A percentile compares a stretch with the other conserved stretches of the same genome.
phyloP scores from a whole-genome alignment of 768 basidiomycete genomes.

The Roridomyces roridus region DNA sequence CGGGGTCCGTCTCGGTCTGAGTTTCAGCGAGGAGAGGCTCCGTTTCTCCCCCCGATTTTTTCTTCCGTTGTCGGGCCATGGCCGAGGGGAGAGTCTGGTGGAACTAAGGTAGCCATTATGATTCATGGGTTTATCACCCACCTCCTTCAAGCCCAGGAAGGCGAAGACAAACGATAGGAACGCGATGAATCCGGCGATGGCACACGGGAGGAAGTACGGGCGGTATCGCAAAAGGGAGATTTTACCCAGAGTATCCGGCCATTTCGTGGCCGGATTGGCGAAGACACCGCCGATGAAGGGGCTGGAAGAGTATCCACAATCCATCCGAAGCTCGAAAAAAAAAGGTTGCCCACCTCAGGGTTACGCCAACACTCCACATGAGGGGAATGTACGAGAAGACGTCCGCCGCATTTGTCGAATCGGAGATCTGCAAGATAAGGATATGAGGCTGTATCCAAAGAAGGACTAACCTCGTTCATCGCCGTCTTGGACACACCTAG shows the following conservation, averaged over 20 bases:
- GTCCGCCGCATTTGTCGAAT: conserved; percentile 13
- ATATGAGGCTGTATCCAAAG: not conserved
- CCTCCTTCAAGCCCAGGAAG: conserved; percentile 9
- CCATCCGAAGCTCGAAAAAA: no score
- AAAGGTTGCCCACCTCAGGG: conserved; percentile 3
- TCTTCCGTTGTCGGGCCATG: no score
- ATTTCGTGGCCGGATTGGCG: conserved; percentile 10
- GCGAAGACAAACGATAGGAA: conserved; percentile 6
- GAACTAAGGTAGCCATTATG: no score
- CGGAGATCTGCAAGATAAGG: conserved; percentile 12
- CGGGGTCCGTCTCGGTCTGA: no score
- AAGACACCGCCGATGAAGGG: conserved; percentile 21
- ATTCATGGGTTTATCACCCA: not conserved
- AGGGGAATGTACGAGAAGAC: conserved; percentile 6
- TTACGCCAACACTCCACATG: conserved; percentile 11
- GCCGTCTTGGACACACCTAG: conserved; percentile 8
- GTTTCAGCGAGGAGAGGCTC: not conserved
- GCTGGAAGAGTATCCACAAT: no score
- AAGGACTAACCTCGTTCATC: conserved; percentile 8
- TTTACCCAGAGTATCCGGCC: conserved; percentile 17
- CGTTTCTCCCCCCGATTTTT: not conserved
- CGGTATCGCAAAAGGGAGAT: conserved; percentile 3
- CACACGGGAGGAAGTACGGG: conserved; percentile 21
- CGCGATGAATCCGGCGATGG: conserved; percentile 1
- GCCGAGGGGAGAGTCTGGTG: no score